These are phyloP conservation scores for Psophocarpus tetragonolobus DNA, from an alignment of 306 rosid genomes.

Conservation along the genomic window DNA sequence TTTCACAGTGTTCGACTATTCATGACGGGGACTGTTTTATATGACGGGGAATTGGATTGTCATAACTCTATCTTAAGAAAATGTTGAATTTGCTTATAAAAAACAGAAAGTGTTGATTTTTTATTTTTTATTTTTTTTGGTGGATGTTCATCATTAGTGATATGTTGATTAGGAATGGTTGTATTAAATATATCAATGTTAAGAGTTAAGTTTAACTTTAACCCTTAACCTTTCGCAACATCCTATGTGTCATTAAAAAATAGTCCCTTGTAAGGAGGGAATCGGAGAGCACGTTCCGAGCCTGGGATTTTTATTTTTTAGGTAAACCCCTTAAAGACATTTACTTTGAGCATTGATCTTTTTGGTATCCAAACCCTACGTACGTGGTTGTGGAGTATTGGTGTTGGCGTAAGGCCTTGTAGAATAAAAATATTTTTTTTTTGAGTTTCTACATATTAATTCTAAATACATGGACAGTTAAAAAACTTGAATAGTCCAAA, in stretches of 20 bases:
- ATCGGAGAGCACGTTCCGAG: background rate
- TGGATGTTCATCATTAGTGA: background rate
- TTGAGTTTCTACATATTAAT: background rate
- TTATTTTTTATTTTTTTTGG: too few species aligned
- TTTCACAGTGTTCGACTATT: too few species aligned
- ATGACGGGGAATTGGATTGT: too few species aligned
- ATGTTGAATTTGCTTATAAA: too few species aligned
- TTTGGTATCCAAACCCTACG: background rate
- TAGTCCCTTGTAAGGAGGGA: background rate
- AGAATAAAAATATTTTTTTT: background rate
- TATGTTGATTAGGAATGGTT: background rate
- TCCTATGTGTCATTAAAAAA: background rate
- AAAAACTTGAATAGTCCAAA: background rate
- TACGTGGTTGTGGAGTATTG: background rate
- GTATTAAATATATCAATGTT: background rate
- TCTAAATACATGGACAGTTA: background rate
- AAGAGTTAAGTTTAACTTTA: background rate
- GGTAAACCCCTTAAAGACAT: background rate
- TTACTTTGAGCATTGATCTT: conserved; percentile 1
- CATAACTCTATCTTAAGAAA: too few species aligned
- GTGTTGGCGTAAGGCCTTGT: background rate
- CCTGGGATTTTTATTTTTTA: background rate
- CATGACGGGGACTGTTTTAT: too few species aligned
- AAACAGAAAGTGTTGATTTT: too few species aligned
- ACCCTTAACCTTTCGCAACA: background rate